Base-by-base conservation (phyloP, 1,284 basidiomycete genomes). In the Ustilago shanxiensis region DNA sequence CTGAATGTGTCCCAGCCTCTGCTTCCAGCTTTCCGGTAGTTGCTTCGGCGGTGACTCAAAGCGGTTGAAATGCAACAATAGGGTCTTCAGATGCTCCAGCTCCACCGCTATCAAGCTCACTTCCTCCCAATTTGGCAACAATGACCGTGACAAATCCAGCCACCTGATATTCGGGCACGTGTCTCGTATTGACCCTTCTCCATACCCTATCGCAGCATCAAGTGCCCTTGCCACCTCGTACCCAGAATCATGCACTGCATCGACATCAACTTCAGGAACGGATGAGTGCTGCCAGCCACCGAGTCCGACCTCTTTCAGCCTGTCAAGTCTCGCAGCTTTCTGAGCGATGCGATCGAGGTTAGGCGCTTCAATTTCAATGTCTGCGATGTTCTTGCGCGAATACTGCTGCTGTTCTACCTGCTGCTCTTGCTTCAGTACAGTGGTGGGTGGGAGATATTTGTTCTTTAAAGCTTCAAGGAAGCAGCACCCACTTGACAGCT, bases 341-440 rank as follows among this genome's bases (percentile, higher is more conserved):
- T 88, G 86, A 66, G 91, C 89, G 61, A 98, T 91, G 80, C 91
- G 92, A 81, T 93, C 91, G 54, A 97, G 88, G 50, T 91, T 90
- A 0, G 95, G 92, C 1, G 93, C 93, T 85, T 97, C 93, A 16
- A 98, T 93, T 72, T 93, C 89, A 70, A 98, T 95, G 22, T 81
- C 81, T 29, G 69, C 77, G 37, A 79, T 72, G 52, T 65, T 80
- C 49, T 67, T 71, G 50, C 74, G 61, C 44, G 74, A 64, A 35
- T 72, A 72, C 73, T 93, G 92, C 65, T 92, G 88, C 84, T 39
- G 14, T 11, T 37, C 31, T 14, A 11, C 50, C 18, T 20, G 49
- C 13, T 53, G 49, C 16, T 54, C 44, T 28, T 22, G 35, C 35
- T 53, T 33, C 5, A 54, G 51, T 37, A 13, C 26, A 39, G 58